Conservation (phyloP, 805 yeast species). For the Priceomyces haplophilus region DNA sequence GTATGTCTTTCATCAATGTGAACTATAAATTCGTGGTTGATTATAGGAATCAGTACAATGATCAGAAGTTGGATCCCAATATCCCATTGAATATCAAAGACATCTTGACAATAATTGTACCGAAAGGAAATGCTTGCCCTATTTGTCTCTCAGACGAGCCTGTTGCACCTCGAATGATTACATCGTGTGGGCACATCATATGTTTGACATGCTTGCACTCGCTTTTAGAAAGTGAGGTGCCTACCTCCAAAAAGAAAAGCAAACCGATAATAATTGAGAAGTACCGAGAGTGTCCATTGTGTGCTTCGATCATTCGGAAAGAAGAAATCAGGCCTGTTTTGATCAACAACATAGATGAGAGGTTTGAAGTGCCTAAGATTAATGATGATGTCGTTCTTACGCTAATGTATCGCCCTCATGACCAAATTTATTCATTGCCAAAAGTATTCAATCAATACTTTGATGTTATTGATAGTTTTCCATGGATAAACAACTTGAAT, state of each 20-base stretch:
- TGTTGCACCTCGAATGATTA: slow-evolving; percentile 89
- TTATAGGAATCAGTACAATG: slow-evolving; percentile 48
- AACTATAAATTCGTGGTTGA: slow-evolving; percentile 83
- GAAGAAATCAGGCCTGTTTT: slow-evolving; percentile 66
- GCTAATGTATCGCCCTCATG: slow-evolving; percentile 53
- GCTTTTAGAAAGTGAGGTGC: slow-evolving; percentile 56
- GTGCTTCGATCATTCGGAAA: slow-evolving; percentile 53
- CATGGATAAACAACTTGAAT: slow-evolving; percentile 42
- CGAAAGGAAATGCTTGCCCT: slow-evolving; percentile 80
- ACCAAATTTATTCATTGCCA: slow-evolving; percentile 50
- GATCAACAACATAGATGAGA: slow-evolving; percentile 45
- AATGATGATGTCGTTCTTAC: slow-evolving; percentile 56
- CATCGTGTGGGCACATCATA: slow-evolving; percentile 86
- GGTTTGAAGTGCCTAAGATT: slow-evolving; percentile 55
- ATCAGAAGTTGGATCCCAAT: slow-evolving; percentile 72
- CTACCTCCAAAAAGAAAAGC: slow-evolving; percentile 35
- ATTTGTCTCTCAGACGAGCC: slow-evolving; percentile 84
- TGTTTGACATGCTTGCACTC: slow-evolving; percentile 80
- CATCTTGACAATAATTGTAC: slow-evolving; percentile 70
- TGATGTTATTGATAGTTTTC: slow-evolving; percentile 44
- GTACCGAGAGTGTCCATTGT: slow-evolving; percentile 76
- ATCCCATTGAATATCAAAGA: slow-evolving; percentile 58
- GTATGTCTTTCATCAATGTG: slow-evolving; percentile 74
- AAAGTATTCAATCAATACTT: slow-evolving; percentile 28
- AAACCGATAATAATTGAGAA: slow-evolving; percentile 41